A percentile compares a stretch with the other conserved stretches of the same genome.
phyloP scores from a whole-genome alignment of 352 stramenopile species.

The Phytopythium sindhum region DNA sequence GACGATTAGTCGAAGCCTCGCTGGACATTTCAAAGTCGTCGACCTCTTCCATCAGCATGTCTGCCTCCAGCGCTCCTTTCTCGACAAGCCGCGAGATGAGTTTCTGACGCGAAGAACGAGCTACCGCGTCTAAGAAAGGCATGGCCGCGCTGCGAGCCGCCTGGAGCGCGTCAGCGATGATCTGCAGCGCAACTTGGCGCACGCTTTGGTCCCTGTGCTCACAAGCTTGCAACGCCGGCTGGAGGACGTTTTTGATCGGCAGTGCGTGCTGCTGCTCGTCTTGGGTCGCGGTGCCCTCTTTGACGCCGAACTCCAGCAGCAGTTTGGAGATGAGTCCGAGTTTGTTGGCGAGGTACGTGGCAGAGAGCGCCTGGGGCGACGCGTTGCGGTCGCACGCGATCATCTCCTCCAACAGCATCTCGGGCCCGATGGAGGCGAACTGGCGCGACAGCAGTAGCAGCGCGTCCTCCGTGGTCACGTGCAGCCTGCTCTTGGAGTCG shows the following conservation, averaged over 20 bases:
- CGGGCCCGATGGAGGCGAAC: slow-evolving; percentile 43
- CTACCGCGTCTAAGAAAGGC: slow-evolving; percentile 67
- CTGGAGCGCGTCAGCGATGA: slow-evolving; percentile 66
- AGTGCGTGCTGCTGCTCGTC: slow-evolving; percentile 17
- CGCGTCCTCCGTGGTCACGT: slow-evolving; percentile 72
- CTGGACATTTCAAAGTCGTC: slow-evolving; percentile 70
- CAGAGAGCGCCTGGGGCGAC: slow-evolving; percentile 43
- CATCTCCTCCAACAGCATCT: slow-evolving; percentile 77
- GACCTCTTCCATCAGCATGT: slow-evolving; percentile 83
- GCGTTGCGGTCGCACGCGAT: slow-evolving; percentile 63
- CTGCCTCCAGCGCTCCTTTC: slow-evolving; percentile 59
- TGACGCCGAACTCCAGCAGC: slow-evolving; percentile 71
- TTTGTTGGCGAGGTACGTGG: slow-evolving; percentile 69
- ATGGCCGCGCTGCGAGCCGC: slow-evolving; percentile 53
- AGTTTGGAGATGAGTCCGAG: slow-evolving; percentile 69
- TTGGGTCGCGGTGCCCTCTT: slow-evolving; percentile 25
- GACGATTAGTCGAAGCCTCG: slow-evolving; percentile 24
- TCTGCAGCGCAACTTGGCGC: slow-evolving; percentile 55
- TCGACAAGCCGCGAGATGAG: slow-evolving; percentile 81
- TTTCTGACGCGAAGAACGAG: slow-evolving; percentile 65
- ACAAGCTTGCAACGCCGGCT: slow-evolving; percentile 60
- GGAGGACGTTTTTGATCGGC: slow-evolving; percentile 63
- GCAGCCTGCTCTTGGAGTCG: slow-evolving; percentile 66
- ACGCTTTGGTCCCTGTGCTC: slow-evolving; percentile 77
- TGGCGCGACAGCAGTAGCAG: slow-evolving; percentile 69